A percentile compares a stretch with the other conserved stretches of the same genome.
These are phyloP conservation scores for Mortierella sp. DNA, from an alignment of 371 early-diverging fungal genomes.

Conservation along the genomic window DNA sequence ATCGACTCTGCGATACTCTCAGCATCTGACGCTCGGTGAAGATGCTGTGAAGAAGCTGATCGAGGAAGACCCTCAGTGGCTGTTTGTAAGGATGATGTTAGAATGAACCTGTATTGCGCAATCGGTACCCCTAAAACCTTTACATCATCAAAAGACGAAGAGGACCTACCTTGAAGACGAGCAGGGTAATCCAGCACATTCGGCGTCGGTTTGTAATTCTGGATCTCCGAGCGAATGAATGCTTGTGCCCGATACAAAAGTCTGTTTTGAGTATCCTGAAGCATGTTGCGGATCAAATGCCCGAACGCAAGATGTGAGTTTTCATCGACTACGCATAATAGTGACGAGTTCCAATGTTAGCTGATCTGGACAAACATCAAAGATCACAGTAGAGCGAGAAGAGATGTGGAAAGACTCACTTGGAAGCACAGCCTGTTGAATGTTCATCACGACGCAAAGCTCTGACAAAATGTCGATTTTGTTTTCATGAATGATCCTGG, in stretches of 20 bases:
- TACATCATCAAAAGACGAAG: too few species aligned
- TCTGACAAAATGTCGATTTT: slow-evolving; percentile 83
- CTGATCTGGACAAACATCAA: background rate
- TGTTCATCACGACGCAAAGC: slow-evolving; percentile 78
- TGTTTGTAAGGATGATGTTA: background rate
- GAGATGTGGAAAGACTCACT: slow-evolving; percentile 47
- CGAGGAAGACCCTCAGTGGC: slow-evolving; percentile 19
- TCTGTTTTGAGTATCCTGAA: slow-evolving; percentile 87
- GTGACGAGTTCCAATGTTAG: background rate
- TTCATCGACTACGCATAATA: slow-evolving; percentile 52
- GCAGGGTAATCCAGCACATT: slow-evolving; percentile 70
- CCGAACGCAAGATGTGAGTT: slow-evolving; percentile 70
- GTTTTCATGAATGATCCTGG: slow-evolving; percentile 85
- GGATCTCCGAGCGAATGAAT: slow-evolving; percentile 81
- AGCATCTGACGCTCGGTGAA: slow-evolving; percentile 41
- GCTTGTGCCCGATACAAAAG: slow-evolving; percentile 87
- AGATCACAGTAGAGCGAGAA: slow-evolving; percentile 5
- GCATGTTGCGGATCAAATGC: slow-evolving; percentile 73
- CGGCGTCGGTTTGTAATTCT: slow-evolving; percentile 76
- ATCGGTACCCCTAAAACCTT: background rate
- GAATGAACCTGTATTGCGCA: too few species aligned
- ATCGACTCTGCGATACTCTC: slow-evolving; percentile 47
- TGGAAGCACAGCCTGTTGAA: slow-evolving; percentile 58
- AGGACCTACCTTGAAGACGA: slow-evolving; percentile 54
- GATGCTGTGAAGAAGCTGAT: slow-evolving; percentile 26